Base-by-base conservation (phyloP, 2,329 filamentous ascomycete genomes). In the Verruconis gallopava region DNA sequence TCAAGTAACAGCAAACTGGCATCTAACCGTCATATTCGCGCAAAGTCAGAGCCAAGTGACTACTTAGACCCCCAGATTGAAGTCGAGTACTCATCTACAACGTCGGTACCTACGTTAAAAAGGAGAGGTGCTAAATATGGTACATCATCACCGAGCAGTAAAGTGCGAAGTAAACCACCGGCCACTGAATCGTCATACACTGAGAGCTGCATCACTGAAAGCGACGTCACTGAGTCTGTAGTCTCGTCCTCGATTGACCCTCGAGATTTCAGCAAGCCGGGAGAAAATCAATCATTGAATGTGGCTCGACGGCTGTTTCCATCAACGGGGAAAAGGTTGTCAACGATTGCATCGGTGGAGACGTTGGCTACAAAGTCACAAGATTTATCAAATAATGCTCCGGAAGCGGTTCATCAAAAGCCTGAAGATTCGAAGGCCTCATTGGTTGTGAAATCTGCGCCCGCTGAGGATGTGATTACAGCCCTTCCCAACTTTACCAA, bases 341-440 rank as follows among this genome's bases (percentile, higher is more conserved):
- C 73, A 5, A 76, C 73, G 1, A 76, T 77, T 46, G 69, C 64
- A 5, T 77, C 74, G 4, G 66, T 69, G 11, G 71, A 76, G 34
- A 72, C 70, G 1, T 59, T 72, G 44, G 61, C 57, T 21, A 61
- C 61, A 18, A 54, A 54, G 38, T 43, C 47, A 44, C 50, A 56
- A 46, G n/a, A n/a, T n/a, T n/a, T n/a, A n/a, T n/a, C n/a, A n/a
- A n/a, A n/a, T n/a, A n/a, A n/a, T n/a, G n/a, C n/a, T n/a, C n/a
- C n/a, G n/a, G n/a, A n/a, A n/a, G n/a, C n/a, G n/a, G n/a, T n/a
- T n/a, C n/a, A n/a, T n/a, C n/a, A n/a, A n/a, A n/a, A n/a, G n/a
- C n/a, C n/a, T n/a, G 47, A 51, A 48, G 47, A 18, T n/a, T 9
- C 9, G 6, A 32, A 12, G 25, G 43, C 47, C 13, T 35, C 55